Evolutionary conservation across 352 stramenopile genomes (phyloP), one percentile per base, ranked within the genome.

Genomic region (Globisporangium abappressorium): DNA sequence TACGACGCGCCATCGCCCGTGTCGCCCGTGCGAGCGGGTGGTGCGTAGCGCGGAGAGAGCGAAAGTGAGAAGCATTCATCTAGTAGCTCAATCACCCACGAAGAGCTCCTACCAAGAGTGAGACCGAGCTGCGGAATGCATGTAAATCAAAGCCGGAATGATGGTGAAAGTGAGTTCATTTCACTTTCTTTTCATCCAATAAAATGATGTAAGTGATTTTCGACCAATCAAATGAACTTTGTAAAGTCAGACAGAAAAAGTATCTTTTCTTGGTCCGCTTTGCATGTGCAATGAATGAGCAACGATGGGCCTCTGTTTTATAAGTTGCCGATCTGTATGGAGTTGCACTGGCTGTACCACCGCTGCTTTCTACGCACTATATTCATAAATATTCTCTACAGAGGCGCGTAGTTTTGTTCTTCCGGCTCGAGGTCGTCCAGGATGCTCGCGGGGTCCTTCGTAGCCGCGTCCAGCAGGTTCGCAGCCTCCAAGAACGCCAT

Each of bases 401-500:
- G 15, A 11, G 62, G 62, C 36, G 18, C n/a, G 53, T 68, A 68
- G 24, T 61, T 68, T 28, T 54, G 47, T 24, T 73, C 58, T 24
- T 76, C 64, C 2, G 72, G 57, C 51, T 73, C 46, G 0, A 76
- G 64, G 18, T 61, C 26, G n/a, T 77, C 38, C 15, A 88, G 72
- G 49, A 83, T 76, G 8, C 70, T 77, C 15, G 20, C 47, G 1
- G 66, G 8, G 24, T 77, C 59, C 20, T 64, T 57, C 0, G 71
- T 63, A 34, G 74, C 71, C 33, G 67, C 57, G 36, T 85, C 67
- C 22, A 87, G 71, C 14, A 69, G 66, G n/a, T 79, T 53, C 1
- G 77, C 69, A 6, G 80, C 70, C 9, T 87, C 71, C 0, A 85
- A 18, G 41, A 91, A 79, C 38, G 59, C 75, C 68, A 89, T 72